These are phyloP conservation scores for Argentina anserina DNA, from an alignment of 306 rosid species.

Conservation along the genomic window DNA sequence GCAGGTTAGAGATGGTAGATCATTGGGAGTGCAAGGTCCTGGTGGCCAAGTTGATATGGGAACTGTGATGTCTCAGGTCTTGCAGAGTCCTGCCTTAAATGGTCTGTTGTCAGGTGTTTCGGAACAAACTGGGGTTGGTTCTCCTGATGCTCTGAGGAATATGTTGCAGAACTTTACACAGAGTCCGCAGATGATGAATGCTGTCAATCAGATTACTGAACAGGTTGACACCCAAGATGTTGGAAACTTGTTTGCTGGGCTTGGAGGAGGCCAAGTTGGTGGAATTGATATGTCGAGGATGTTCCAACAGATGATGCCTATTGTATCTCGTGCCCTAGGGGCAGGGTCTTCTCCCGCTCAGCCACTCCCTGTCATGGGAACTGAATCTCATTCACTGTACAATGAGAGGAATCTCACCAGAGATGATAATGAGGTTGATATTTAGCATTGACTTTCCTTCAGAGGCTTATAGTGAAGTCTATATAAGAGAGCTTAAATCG, in stretches of 20 bases:
- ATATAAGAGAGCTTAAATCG: not conserved
- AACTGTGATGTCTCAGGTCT: conserved; percentile 82
- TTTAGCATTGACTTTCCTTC: not conserved
- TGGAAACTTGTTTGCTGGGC: conserved; percentile 65
- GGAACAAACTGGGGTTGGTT: conserved; percentile 81
- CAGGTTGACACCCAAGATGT: conserved; percentile 78
- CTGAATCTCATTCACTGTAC: conserved; percentile 30
- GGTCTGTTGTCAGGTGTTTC: conserved; percentile 86
- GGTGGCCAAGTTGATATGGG: conserved; percentile 56
- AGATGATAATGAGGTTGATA: conserved; percentile 26
- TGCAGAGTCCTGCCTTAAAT: conserved; percentile 83
- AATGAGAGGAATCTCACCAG: conserved; percentile 27
- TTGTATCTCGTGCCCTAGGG: conserved; percentile 77
- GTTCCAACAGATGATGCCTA: conserved; percentile 97
- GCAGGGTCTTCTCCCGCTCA: conserved; percentile 43
- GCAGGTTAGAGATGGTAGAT: conserved; percentile 29
- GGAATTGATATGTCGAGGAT: conserved; percentile 78
- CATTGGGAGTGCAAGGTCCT: conserved; percentile 28
- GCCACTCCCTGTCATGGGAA: conserved; percentile 41
- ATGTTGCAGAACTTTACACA: conserved; percentile 88
- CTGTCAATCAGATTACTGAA: conserved; percentile 74
- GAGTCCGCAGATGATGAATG: conserved; percentile 84
- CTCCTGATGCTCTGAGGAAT: conserved; percentile 82
- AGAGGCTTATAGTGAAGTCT: not conserved
- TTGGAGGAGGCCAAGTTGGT: conserved; percentile 69